phyloP scores from a whole-genome alignment of 2,329 filamentous ascomycete species.

The Claviceps humidiphila region DNA sequence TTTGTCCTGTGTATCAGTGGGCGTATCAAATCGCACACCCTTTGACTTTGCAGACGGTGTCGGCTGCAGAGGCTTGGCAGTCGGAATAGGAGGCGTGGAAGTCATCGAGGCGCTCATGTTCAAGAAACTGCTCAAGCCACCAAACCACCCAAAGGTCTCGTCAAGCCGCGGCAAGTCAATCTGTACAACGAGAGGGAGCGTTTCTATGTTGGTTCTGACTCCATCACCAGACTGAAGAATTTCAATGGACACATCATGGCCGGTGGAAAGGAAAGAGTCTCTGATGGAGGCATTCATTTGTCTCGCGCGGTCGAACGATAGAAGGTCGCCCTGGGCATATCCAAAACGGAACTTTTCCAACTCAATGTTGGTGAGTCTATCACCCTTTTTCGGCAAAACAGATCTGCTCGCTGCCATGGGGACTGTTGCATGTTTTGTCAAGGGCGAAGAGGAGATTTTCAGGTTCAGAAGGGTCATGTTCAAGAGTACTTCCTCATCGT shows the following conservation, averaged over 20 bases:
- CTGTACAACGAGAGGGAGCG: conserved; percentile 61
- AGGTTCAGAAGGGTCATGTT: conserved; percentile 35
- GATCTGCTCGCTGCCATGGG: conserved; percentile 3
- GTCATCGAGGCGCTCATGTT: conserved; percentile 78
- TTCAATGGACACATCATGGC: conserved; percentile 44
- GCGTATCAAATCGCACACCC: conserved; percentile 46
- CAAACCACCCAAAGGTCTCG: conserved; percentile 78
- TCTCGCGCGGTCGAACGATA: conserved; percentile 46
- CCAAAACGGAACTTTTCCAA: conserved; percentile 48
- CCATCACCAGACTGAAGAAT: conserved; percentile 30
- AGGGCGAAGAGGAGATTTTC: conserved; percentile 11
- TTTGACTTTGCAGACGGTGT: conserved; percentile 32
- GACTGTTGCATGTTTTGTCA: not conserved
- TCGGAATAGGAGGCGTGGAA: conserved; percentile 46
- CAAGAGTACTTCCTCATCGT: conserved; percentile 38
- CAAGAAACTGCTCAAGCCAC: conserved; percentile 79
- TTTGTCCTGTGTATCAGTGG: conserved; percentile 34
- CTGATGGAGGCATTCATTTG: conserved; percentile 46
- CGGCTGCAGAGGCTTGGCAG: conserved; percentile 21
- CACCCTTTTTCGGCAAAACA: conserved; percentile 9
- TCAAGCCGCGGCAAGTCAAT: conserved; percentile 72
- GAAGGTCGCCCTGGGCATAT: conserved; percentile 47
- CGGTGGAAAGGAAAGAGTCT: conserved; percentile 43
- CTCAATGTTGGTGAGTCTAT: conserved; percentile 25
- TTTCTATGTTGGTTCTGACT: conserved; percentile 51